These are phyloP conservation scores for Datisca glomerata DNA, from an alignment of 306 rosid species.

Conservation along the genomic window DNA sequence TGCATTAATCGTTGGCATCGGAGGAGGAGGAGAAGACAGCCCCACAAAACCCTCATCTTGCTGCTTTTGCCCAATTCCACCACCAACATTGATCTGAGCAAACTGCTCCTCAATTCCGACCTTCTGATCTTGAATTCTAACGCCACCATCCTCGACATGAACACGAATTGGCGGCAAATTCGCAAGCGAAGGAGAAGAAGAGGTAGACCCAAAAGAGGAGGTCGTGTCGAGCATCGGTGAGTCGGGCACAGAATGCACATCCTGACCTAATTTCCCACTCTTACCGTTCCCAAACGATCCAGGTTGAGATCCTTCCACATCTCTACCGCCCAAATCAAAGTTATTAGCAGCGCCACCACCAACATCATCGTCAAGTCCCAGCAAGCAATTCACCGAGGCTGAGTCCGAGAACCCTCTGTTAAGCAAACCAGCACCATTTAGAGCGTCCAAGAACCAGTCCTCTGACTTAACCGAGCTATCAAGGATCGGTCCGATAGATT, in stretches of 20 bases:
- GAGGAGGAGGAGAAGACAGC: slow-evolving; percentile 56
- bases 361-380: slow-evolving; percentile 64
- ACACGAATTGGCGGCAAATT: slow-evolving; percentile 90
- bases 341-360: slow-evolving; percentile 20
- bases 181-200: slow-evolving; percentile 77
- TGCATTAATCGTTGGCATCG: slow-evolving; percentile 29
- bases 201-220: slow-evolving; percentile 86
- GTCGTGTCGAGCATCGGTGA: slow-evolving; percentile 87
- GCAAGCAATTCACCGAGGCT: slow-evolving; percentile 65
- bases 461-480: slow-evolving; percentile 59
- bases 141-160: slow-evolving; percentile 52
- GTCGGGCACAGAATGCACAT: slow-evolving; percentile 92
- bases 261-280: slow-evolving; percentile 52
- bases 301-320: slow-evolving; percentile 28
- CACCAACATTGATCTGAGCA: slow-evolving; percentile 55
- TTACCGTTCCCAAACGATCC: slow-evolving; percentile 55
- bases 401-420: slow-evolving; percentile 73
- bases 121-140: slow-evolving; percentile 62
- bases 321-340: slow-evolving; percentile 37
- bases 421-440: slow-evolving; percentile 54
- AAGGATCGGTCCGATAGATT: slow-evolving; percentile 66
- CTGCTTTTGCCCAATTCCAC: slow-evolving; percentile 27
- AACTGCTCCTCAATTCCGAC: slow-evolving; percentile 87
- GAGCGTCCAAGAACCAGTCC: slow-evolving; percentile 74
- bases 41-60: slow-evolving; percentile 53